Percentiles rank a stretch among this genome's conserved stretches.
Evolutionary conservation across 495 filamentous ascomycete genomes (phyloP).

Genomic region (Daldinia vernicosa): DNA sequence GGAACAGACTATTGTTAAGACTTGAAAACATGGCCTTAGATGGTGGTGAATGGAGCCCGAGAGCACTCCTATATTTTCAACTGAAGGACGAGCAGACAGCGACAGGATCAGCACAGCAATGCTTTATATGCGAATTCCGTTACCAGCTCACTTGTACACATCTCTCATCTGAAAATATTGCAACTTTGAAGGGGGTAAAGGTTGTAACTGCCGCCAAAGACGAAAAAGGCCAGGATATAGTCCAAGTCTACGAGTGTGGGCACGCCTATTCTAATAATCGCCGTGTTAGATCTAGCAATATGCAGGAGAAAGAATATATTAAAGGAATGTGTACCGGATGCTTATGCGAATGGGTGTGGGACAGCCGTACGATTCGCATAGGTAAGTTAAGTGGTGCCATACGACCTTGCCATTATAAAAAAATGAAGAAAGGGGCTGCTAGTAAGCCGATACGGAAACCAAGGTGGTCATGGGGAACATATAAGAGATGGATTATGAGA

Average conservation of each 20-base stretch:
- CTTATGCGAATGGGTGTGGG: constrained; percentile 16
- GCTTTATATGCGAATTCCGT: background rate
- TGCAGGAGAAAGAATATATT: background rate
- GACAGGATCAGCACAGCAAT: background rate
- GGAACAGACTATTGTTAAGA: background rate
- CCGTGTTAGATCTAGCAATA: background rate
- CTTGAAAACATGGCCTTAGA: background rate
- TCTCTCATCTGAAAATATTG: constrained; percentile 17
- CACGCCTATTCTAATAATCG: constrained; percentile 1
- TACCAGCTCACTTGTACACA: constrained; percentile 17
- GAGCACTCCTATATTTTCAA: background rate
- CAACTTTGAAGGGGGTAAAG: constrained; percentile 11
- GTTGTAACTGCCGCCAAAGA: background rate
- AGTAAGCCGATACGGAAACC: background rate
- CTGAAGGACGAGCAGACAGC: background rate
- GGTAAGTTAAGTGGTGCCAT: constrained; percentile 12
- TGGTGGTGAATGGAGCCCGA: background rate
- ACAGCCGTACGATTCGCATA: constrained; percentile 13
- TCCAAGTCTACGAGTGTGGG: constrained; percentile 24
- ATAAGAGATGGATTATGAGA: constrained; percentile 11
- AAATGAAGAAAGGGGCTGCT: background rate
- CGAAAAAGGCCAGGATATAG: background rate
- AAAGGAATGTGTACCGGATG: constrained; percentile 26
- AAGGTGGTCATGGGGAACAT: background rate
- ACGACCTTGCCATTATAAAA: background rate